Percentiles rank a stretch among this genome's conserved stretches.
Evolutionary conservation across 1,139 yeast species (phyloP).

Genomic region (Kurtzmaniella quercitrusa): DNA sequence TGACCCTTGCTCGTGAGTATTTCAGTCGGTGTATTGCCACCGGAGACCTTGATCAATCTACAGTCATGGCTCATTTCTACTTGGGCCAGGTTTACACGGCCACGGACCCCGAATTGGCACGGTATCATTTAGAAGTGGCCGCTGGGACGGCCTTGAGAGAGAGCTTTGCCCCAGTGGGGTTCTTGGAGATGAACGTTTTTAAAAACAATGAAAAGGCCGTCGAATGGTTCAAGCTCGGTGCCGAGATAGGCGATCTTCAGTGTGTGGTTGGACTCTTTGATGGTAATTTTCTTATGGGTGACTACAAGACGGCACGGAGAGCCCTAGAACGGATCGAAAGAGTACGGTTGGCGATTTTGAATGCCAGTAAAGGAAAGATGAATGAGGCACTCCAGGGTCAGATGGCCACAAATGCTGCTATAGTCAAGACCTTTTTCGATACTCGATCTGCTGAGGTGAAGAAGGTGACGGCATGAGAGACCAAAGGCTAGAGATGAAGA

Average conservation of each 20-base stretch:
- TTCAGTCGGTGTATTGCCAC: conserved; percentile 58
- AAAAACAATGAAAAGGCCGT: conserved; percentile 50
- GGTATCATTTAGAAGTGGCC: conserved; percentile 69
- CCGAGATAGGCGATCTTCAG: conserved; percentile 57
- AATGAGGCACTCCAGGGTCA: conserved; percentile 18
- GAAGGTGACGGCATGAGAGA: conserved; percentile 5
- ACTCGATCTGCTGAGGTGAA: conserved; percentile 4
- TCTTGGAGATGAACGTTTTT: conserved; percentile 68
- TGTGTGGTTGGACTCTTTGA: conserved; percentile 80
- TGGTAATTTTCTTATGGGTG: conserved; percentile 21
- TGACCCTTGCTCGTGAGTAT: conserved; percentile 48
- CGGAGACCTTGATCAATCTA: conserved; percentile 53
- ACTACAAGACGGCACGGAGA: conserved; percentile 20
- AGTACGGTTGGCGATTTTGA: conserved; percentile 20
- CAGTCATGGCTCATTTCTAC: conserved; percentile 69
- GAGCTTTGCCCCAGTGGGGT: conserved; percentile 73
- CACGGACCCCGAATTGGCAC: conserved; percentile 53
- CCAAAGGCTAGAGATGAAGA: not conserved
- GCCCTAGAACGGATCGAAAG: conserved; percentile 27
- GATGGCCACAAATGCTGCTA: conserved; percentile 9
- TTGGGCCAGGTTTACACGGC: conserved; percentile 65
- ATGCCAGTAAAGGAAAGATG: conserved; percentile 11
- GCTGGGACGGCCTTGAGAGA: conserved; percentile 77
- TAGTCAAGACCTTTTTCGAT: not conserved
- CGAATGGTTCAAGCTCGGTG: conserved; percentile 84